phyloP scores from a whole-genome alignment of 768 basidiomycete genomes.

The Tulasnella sp. region DNA sequence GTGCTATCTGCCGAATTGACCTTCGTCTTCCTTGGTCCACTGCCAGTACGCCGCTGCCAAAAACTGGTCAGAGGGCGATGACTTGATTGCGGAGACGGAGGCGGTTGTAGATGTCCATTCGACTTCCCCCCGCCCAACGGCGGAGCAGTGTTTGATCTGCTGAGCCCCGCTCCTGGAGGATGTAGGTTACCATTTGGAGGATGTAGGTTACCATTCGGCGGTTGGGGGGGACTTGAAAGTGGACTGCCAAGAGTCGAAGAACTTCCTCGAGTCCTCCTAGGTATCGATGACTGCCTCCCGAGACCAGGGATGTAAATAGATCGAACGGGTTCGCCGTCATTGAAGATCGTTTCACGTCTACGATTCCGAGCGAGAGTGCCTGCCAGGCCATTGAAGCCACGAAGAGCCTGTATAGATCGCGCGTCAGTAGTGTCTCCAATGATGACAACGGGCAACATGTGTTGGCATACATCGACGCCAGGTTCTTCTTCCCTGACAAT shows the following conservation, averaged over 20 bases:
- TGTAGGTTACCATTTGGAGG: neutral
- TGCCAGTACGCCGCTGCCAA: constrained; percentile 12
- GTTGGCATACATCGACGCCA: constrained; percentile 2
- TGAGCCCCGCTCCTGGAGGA: neutral
- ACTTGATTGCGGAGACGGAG: neutral
- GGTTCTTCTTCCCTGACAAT: constrained; percentile 4
- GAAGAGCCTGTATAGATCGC: neutral
- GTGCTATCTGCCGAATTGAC: neutral
- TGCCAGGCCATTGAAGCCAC: constrained; percentile 12
- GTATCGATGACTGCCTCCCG: neutral
- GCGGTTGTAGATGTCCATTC: neutral
- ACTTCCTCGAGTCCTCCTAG: neutral
- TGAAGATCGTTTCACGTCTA: constrained; percentile 6
- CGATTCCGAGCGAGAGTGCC: constrained; percentile 12
- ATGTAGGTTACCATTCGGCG: neutral
- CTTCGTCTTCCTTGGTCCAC: constrained; percentile 4
- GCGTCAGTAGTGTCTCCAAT: neutral
- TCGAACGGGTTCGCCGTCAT: neutral
- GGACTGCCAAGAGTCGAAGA: neutral
- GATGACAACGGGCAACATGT: neutral
- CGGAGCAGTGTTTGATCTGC: constrained; percentile 3
- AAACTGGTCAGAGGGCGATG: neutral
- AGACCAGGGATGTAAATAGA: constrained; percentile 1
- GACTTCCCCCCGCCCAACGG: neutral
- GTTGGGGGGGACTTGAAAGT: neutral